Evolutionary conservation across 306 rosid genomes (phyloP).

Genomic region (Sophora flavescens): DNA sequence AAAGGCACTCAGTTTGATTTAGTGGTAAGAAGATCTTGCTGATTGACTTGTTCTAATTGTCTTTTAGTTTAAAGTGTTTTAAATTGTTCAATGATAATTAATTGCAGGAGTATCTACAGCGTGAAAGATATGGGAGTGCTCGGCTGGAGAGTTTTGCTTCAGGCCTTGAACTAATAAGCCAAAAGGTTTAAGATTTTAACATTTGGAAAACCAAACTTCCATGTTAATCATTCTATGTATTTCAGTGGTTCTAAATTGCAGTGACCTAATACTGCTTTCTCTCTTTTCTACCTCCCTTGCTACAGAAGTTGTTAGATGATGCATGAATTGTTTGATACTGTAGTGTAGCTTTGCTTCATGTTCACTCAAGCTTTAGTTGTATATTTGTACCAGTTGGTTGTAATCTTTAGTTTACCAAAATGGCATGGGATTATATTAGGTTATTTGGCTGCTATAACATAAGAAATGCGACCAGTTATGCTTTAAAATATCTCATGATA

Average conservation of each 20-base stretch:
- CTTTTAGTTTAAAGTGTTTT: constrained; percentile 37
- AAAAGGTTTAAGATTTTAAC: constrained; percentile 64
- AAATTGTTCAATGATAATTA: constrained; percentile 37
- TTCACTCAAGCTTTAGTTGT: constrained; percentile 9
- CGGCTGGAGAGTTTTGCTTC: constrained; percentile 92
- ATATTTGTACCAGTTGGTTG: constrained; percentile 12
- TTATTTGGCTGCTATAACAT: constrained; percentile 24
- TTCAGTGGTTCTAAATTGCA: constrained; percentile 34
- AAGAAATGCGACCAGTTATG: constrained; percentile 23
- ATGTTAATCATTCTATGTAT: constrained; percentile 17
- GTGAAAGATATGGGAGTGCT: constrained; percentile 92
- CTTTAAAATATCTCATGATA: neutral
- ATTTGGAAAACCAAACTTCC: constrained; percentile 30
- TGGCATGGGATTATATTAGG: constrained; percentile 17
- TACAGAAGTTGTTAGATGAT: constrained; percentile 2
- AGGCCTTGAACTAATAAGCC: constrained; percentile 88
- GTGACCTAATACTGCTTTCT: constrained; percentile 21
- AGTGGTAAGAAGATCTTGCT: constrained; percentile 69
- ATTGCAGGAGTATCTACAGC: constrained; percentile 89
- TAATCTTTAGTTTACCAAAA: constrained; percentile 16
- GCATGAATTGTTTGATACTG: constrained; percentile 21
- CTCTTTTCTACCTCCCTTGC: constrained; percentile 15
- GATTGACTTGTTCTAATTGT: constrained; percentile 33
- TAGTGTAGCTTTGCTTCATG: constrained; percentile 25
- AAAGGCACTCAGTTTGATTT: constrained; percentile 98